A percentile compares a stretch with the other conserved stretches of the same genome.
These are phyloP conservation scores for Endothia cerciana DNA, from an alignment of 2,329 filamentous ascomycete species.

Conservation along the genomic window DNA sequence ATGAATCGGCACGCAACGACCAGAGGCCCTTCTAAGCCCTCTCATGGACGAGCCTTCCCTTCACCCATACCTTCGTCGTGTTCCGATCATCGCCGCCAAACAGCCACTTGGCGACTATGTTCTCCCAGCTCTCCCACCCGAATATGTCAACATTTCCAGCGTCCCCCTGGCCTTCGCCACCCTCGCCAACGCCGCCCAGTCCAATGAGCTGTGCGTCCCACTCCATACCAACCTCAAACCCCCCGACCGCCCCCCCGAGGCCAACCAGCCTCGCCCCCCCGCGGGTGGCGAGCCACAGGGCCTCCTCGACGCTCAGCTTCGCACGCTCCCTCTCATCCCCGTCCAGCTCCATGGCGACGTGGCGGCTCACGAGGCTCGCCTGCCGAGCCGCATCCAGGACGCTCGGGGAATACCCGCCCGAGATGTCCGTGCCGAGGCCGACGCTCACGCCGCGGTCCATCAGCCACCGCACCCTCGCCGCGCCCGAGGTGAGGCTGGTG, in stretches of 20 bases:
- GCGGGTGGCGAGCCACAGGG: conserved; percentile 81
- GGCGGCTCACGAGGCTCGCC: conserved; percentile 76
- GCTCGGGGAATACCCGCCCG: conserved; percentile 81
- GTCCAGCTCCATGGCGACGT: conserved; percentile 60
- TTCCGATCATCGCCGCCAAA: conserved; percentile 94
- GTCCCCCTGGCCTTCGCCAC: conserved; percentile 42
- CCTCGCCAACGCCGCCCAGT: conserved; percentile 55
- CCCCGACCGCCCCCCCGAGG: conserved; percentile 71
- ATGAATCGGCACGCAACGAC: neutral
- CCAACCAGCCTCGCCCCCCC: conserved; percentile 85
- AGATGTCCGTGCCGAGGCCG: conserved; percentile 89
- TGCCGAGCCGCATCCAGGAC: conserved; percentile 84
- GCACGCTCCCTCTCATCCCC: conserved; percentile 44
- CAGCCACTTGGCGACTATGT: conserved; percentile 90
- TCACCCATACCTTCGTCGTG: conserved; percentile 86
- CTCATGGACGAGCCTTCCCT: conserved; percentile 77
- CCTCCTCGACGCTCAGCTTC: conserved; percentile 84
- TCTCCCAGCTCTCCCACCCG: conserved; percentile 87
- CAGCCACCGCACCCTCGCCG: conserved; percentile 74
- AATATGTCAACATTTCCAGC: conserved; percentile 76
- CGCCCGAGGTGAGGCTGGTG: conserved; percentile 77
- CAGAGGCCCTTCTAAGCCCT: conserved; percentile 33
- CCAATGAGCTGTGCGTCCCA: conserved; percentile 89
- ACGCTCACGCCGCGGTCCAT: conserved; percentile 76
- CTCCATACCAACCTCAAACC: conserved; percentile 83